A percentile compares a stretch with the other conserved stretches of the same genome.
Evolutionary conservation across 179 eudicot species (phyloP).

Genomic region (Silene coronaria): DNA sequence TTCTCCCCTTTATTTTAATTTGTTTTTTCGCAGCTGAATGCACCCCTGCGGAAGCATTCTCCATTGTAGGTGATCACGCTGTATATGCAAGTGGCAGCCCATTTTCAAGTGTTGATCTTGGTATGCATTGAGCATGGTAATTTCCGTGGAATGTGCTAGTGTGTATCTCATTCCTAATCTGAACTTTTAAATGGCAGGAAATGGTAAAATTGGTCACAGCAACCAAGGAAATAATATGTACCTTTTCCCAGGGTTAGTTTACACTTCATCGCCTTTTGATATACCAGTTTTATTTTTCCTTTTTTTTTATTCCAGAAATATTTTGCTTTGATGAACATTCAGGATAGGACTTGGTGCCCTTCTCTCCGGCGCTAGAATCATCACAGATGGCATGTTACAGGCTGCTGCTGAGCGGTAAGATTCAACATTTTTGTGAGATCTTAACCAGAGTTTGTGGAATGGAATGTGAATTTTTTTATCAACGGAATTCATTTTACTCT

Average conservation of each 20-base stretch:
- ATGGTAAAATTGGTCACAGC: constrained; percentile 76
- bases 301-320: not conserved
- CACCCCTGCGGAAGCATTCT: constrained; percentile 91
- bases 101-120: constrained; percentile 73
- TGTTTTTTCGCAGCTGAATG: constrained; percentile 69
- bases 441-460: not conserved
- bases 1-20: not conserved
- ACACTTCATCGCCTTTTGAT: constrained; percentile 5
- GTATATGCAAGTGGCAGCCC: constrained; percentile 97
- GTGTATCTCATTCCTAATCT: constrained; percentile 11
- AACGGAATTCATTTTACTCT: not conserved
- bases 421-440: constrained; percentile 5
- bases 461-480: not conserved
- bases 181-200: constrained; percentile 41
- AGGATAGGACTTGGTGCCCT: constrained; percentile 98
- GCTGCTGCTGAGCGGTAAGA: constrained; percentile 93
- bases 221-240: constrained; percentile 99
- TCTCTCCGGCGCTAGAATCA: constrained; percentile 69
- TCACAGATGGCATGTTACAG: constrained; percentile 98
- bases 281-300: not conserved
- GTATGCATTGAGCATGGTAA: constrained; percentile 34
- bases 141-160: not conserved
- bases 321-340: constrained; percentile 22
- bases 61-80: constrained; percentile 73
- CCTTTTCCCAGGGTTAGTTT: constrained; percentile 92